Conservation (phyloP, 2,329 filamentous ascomycete genomes). For the Arthroderma uncinatum region DNA sequence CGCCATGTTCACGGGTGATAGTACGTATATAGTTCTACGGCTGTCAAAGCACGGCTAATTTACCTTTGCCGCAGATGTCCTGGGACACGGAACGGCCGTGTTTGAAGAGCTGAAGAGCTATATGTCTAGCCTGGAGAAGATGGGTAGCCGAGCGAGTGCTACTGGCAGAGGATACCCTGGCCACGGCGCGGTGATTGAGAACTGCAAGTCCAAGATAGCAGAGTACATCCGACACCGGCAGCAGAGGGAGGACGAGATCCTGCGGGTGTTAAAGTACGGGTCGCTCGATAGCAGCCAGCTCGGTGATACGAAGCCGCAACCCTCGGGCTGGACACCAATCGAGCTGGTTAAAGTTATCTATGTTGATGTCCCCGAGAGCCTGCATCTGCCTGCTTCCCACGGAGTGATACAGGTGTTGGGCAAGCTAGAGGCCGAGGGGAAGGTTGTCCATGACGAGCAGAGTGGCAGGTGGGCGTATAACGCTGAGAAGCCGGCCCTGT, state of each 20-base stretch:
- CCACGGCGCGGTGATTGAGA: constrained; percentile 67
- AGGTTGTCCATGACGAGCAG: constrained; percentile 37
- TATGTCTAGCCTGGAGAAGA: constrained; percentile 55
- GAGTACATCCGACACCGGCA: constrained; percentile 78
- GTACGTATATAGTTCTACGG: constrained; percentile 21
- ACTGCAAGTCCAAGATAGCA: constrained; percentile 58
- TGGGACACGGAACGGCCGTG: constrained; percentile 76
- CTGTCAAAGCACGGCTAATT: background rate
- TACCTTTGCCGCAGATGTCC: constrained; percentile 43
- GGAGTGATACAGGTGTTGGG: constrained; percentile 67
- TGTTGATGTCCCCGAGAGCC: constrained; percentile 58
- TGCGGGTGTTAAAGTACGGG: constrained; percentile 49
- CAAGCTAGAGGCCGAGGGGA: constrained; percentile 68
- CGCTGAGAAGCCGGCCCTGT: constrained; percentile 24
- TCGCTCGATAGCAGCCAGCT: constrained; percentile 23
- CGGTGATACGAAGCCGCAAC: constrained; percentile 18
- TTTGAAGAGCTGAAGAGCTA: constrained; percentile 68
- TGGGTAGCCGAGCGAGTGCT: constrained; percentile 45
- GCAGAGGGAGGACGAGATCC: constrained; percentile 66
- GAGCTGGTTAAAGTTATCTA: constrained; percentile 87
- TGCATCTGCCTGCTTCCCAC: constrained; percentile 64
- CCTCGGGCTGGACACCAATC: constrained; percentile 53
- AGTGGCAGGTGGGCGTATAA: constrained; percentile 15
- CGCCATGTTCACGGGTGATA: constrained; percentile 80
- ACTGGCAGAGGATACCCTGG: constrained; percentile 68